These are phyloP conservation scores for Eragrostis curvula DNA, from an alignment of 176 grass and related monocot species.

Conservation along the genomic window DNA sequence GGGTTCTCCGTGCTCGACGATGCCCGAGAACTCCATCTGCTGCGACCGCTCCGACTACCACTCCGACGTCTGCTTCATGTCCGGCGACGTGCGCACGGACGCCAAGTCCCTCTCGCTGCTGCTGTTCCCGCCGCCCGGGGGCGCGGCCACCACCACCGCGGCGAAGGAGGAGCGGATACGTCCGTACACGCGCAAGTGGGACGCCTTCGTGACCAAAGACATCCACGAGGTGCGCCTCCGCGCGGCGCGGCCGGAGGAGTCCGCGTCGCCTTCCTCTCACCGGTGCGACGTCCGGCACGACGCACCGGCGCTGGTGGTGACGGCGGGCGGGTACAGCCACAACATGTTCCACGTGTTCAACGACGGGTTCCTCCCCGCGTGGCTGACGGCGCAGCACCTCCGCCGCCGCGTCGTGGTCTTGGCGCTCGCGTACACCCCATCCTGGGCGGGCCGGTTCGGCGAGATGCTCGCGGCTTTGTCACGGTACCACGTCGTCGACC, in stretches of 20 bases:
- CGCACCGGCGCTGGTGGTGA: constrained; percentile 57
- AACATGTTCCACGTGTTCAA: constrained; percentile 81
- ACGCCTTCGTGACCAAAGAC: constrained; percentile 45
- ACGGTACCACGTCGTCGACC: constrained; percentile 46
- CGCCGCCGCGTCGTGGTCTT: constrained; percentile 52
- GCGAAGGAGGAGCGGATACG: constrained; percentile 58
- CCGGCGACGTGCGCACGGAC: constrained; percentile 70
- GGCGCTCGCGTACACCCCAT: constrained; percentile 54
- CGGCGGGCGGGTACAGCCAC: constrained; percentile 63
- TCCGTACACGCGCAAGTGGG: constrained; percentile 90
- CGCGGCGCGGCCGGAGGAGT: background rate
- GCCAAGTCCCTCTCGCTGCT: constrained; percentile 51
- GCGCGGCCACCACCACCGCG: background rate
- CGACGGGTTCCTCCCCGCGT: constrained; percentile 69
- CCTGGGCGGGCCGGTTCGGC: constrained; percentile 59
- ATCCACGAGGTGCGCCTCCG: constrained; percentile 63
- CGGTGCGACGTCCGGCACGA: constrained; percentile 70
- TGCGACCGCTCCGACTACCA: constrained; percentile 70
- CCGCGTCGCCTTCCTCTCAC: constrained; percentile 35
- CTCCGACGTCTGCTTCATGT: constrained; percentile 88
- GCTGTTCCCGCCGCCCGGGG: constrained; percentile 26
- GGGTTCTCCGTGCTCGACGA: constrained; percentile 51
- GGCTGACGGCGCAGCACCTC: constrained; percentile 73
- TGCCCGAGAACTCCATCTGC: constrained; percentile 51
- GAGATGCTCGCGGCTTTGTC: constrained; percentile 59